phyloP scores from a whole-genome alignment of 306 rosid species.

The Gleditsia sinensis region DNA sequence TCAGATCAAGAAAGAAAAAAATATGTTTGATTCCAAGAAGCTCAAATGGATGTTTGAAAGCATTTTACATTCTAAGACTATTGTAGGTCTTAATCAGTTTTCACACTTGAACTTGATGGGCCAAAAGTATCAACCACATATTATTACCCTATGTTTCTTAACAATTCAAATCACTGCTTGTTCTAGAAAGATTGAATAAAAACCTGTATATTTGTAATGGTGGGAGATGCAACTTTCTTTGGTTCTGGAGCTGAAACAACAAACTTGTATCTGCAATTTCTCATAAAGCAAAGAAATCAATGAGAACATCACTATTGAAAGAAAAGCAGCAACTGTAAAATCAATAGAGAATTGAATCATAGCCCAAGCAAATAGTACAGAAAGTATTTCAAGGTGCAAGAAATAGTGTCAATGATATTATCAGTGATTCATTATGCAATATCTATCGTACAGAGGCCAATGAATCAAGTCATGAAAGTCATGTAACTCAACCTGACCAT shows the following conservation, averaged over 20 bases:
- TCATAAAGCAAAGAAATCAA: slow-evolving; percentile 27
- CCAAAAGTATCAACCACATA: slow-evolving; percentile 8
- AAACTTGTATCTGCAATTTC: slow-evolving; percentile 82
- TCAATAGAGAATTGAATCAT: slow-evolving; percentile 17
- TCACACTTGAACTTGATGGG: not conserved
- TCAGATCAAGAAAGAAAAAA: not conserved
- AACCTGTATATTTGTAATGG: slow-evolving; percentile 93
- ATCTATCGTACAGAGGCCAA: not conserved
- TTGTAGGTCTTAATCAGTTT: not conserved
- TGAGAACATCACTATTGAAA: slow-evolving; percentile 21
- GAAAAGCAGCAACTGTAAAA: slow-evolving; percentile 19
- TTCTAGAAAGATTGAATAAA: slow-evolving; percentile 2
- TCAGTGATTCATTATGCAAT: slow-evolving; percentile 7
- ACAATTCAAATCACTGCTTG: not conserved
- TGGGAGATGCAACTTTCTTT: slow-evolving; percentile 78
- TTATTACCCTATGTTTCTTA: not conserved
- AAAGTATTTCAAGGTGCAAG: not conserved
- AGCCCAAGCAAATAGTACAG: slow-evolving; percentile 18
- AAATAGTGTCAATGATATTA: slow-evolving; percentile 10
- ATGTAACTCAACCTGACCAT: slow-evolving; percentile 1
- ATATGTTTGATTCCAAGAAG: not conserved
- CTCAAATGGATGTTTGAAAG: slow-evolving; percentile 1
- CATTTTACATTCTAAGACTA: slow-evolving; percentile 12
- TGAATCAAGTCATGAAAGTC: slow-evolving; percentile 22
- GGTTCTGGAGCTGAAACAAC: slow-evolving; percentile 94